Percentiles rank a stretch among this genome's conserved stretches.
Evolutionary conservation across 2,329 filamentous ascomycete species (phyloP).

Genomic region (Penicillium sp.): DNA sequence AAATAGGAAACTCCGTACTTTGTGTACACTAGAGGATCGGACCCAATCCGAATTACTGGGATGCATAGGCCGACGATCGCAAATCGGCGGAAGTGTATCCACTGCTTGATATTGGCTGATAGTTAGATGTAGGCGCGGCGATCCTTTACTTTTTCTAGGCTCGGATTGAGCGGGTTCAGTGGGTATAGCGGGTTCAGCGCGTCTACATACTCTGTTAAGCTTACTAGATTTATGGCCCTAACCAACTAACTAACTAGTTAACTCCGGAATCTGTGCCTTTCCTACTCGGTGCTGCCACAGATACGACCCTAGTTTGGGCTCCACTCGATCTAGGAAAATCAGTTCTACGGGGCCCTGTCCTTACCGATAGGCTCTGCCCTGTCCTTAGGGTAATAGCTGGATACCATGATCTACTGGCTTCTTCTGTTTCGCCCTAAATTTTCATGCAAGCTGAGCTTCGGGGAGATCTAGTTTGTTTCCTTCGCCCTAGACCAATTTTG

Average conservation of each 20-base stretch:
- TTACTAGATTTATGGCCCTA: not conserved
- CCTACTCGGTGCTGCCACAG: not conserved
- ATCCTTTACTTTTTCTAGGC: slow-evolving; percentile 1
- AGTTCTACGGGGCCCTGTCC: not conserved
- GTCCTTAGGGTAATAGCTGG: not conserved
- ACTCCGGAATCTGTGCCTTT: not conserved
- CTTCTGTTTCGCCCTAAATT: slow-evolving; percentile 4
- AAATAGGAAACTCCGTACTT: not conserved
- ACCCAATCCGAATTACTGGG: slow-evolving; percentile 16
- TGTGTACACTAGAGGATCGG: slow-evolving; percentile 9
- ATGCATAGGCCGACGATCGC: slow-evolving; percentile 9
- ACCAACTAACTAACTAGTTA: no score
- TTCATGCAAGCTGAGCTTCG: slow-evolving; percentile 12
- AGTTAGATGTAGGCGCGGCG: not conserved
- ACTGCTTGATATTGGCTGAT: not conserved
- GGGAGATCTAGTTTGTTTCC: not conserved
- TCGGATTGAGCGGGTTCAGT: not conserved
- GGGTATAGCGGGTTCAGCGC: not conserved
- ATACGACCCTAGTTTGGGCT: not conserved
- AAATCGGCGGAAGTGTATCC: not conserved
- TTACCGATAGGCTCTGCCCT: not conserved
- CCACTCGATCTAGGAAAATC: not conserved
- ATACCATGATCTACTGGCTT: slow-evolving; percentile 5
- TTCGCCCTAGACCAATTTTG: not conserved
- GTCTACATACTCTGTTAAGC: not conserved